These are phyloP conservation scores for Leccinum boreale DNA, from an alignment of 768 basidiomycete species.

Conservation along the genomic window DNA sequence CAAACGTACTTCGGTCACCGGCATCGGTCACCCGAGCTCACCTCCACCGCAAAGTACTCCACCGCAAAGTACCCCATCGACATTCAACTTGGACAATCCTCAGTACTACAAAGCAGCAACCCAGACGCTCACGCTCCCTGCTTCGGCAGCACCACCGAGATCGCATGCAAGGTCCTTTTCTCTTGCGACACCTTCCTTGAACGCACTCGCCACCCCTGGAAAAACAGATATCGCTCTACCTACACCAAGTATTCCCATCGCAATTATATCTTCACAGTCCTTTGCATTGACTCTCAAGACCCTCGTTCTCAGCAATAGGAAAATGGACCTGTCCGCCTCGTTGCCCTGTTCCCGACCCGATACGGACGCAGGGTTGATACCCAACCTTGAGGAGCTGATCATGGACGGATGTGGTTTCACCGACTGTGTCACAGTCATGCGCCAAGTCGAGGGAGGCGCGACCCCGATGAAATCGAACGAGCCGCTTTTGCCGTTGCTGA, in stretches of 20 bases:
- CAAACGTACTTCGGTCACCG: slow-evolving; percentile 17
- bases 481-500: slow-evolving; percentile 54
- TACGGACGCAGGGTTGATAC: slow-evolving; percentile 45
- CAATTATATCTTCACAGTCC: slow-evolving; percentile 54
- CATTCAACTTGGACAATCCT: slow-evolving; percentile 41
- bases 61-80: slow-evolving; percentile 17
- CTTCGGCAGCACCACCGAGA: slow-evolving; percentile 50
- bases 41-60: slow-evolving; percentile 24
- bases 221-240: slow-evolving; percentile 54
- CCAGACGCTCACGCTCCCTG: slow-evolving; percentile 62
- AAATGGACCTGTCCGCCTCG: slow-evolving; percentile 61
- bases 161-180: slow-evolving; percentile 66
- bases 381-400: slow-evolving; percentile 67
- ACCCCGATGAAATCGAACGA: slow-evolving; percentile 47
- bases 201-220: slow-evolving; percentile 10
- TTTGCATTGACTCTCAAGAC: slow-evolving; percentile 57
- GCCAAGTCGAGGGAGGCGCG: slow-evolving; percentile 30
- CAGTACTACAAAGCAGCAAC: slow-evolving; percentile 58
- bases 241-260: slow-evolving; percentile 65
- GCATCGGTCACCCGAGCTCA: slow-evolving; percentile 26
- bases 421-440: slow-evolving; percentile 53
- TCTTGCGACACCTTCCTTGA: slow-evolving; percentile 31
- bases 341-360: slow-evolving; percentile 41
- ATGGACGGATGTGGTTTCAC: slow-evolving; percentile 71
- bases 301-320: slow-evolving; percentile 61